Base-by-base conservation (phyloP, 2,329 filamentous ascomycete species). In the Aspergillus pseudoviridinutans region DNA sequence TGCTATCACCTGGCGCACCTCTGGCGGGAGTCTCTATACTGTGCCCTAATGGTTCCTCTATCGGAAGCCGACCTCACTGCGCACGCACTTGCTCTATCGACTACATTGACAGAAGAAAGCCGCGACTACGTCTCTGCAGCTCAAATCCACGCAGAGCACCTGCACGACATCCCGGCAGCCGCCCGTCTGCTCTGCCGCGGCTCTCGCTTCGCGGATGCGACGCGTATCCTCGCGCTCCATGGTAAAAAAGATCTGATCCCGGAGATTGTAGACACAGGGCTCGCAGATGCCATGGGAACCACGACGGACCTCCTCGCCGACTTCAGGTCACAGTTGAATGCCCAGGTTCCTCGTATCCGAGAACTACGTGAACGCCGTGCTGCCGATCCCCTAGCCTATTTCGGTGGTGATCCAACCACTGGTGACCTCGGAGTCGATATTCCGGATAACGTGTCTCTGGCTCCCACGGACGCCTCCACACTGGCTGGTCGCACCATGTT, bases 251-350 rank as follows among this genome's bases (percentile, higher is more conserved):
- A 85, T 1, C 82, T 95, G 4, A 82, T 97, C 35, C 76, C 78
- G 28, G 76, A 82, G 0, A 83, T 90, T 54, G 82, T 99, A 14
- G 93, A 99, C 70, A 75, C 83, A 0, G 90, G 89, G 1, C 85
- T 99, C 5, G 84, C 87, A 3, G 93, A 97, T 57, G 87, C 90
- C 1, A 87, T 94, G 56, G 88, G 89, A 24, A 86, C 84, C 54
- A 92, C 88, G 67, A 96, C 92, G 0, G 94, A 97, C 71, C 87
- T 97, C 58, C 84, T 99, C 10, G 91, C 94, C 1, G 94, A 99
- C 73, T 97, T 93, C 83, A 91, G 91, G 72, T 81, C 81, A 0
- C 94, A 99, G 73, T 82, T 97, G 3, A 80, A 81, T 50, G 89
- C 91, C 0, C 94, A 99, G 70, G 85, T 96, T 0, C 92, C 93